A percentile compares a stretch with the other conserved stretches of the same genome.
These are phyloP conservation scores for Logfia minima DNA, from an alignment of 129 eudicot genomes.

Conservation along the genomic window DNA sequence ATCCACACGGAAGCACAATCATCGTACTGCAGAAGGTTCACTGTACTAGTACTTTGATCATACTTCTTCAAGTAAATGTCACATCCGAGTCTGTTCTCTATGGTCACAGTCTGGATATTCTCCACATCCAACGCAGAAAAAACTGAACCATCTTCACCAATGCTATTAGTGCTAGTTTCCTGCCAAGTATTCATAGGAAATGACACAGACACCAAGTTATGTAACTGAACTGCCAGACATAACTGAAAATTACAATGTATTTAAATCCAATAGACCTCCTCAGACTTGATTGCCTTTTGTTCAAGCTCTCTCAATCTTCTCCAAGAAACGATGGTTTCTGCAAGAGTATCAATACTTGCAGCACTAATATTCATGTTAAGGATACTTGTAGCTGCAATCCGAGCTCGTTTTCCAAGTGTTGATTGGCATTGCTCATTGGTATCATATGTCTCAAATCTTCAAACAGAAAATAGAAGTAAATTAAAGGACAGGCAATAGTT, in stretches of 20 bases:
- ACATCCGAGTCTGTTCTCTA: constrained; percentile 96
- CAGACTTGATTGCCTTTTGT: constrained; percentile 72
- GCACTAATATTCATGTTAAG: constrained; percentile 84
- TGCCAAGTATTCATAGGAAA: constrained; percentile 34
- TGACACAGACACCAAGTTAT: constrained; percentile 17
- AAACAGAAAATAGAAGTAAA: constrained; percentile 28
- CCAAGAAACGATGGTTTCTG: constrained; percentile 80
- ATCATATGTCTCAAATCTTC: constrained; percentile 84
- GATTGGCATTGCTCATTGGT: constrained; percentile 47
- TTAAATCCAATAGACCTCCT: constrained; percentile 52
- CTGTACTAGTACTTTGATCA: constrained; percentile 48
- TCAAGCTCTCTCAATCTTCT: constrained; percentile 81
- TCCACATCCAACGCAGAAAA: constrained; percentile 88
- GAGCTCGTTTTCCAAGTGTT: constrained; percentile 63
- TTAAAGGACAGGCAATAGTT: constrained; percentile 2
- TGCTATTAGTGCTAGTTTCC: constrained; percentile 50
- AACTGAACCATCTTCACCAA: constrained; percentile 45
- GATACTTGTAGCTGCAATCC: constrained; percentile 86
- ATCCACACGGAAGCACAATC: constrained; percentile 63
- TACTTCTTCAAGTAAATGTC: constrained; percentile 69
- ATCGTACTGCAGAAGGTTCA: constrained; percentile 46
- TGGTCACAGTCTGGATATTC: constrained; percentile 68
- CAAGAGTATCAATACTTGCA: constrained; percentile 76
- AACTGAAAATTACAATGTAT: constrained; percentile 11
- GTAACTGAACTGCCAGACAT: constrained; percentile 2